Base-by-base conservation (phyloP, 108 stramenopile genomes). In the Fragilariopsis cylindrus region DNA sequence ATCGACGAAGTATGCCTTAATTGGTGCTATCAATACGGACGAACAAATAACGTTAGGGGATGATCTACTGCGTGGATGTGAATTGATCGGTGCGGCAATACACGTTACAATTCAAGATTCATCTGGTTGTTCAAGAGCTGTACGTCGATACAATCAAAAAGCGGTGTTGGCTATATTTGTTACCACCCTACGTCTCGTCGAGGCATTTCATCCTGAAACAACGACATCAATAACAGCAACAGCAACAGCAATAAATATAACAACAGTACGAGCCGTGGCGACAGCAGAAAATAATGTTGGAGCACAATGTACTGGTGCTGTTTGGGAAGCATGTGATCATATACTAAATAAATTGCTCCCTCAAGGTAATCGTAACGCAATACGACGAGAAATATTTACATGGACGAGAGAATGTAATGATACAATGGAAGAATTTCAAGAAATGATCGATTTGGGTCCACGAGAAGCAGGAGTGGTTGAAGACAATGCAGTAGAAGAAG, bases 1-100 rank as follows among this genome's bases (percentile, higher is more conserved):
- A 41, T 80, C 88, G n/a, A 95, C 93, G 40, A 95, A 92, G 65
- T 95, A 90, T 73, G 85, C 93, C 7, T 74, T 95, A 12, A 77
- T 95, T 16, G 83, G 85, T 9, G 89, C 89, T 57, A 75, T 88
- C 56, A 66, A 48, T 18, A 57, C 52, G 43, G 44, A 73, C 40
- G 88, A 90, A 30, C 82, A 83, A 15, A 75, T 65, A 13, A 78
- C 78, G 46, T 54, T 81, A 9, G 69, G 68, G 3, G 81, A 86
- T n/a, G 91, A 92, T 68, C 57, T 95, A 56, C 69, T 82, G 55
- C 65, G 79, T 56, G 93, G 91, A 8, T 85, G 85, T 73, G 82
- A 95, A 78, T 58, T 88, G 45, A 63, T 95, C 12, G 87, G 74
- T 3, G 83, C 90, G 7, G 88, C 80, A 3, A 69, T 81, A 15